Percentiles rank a stretch among this genome's conserved stretches.
These are phyloP conservation scores for Collybia sordida DNA, from an alignment of 768 basidiomycete genomes.

Conservation along the genomic window DNA sequence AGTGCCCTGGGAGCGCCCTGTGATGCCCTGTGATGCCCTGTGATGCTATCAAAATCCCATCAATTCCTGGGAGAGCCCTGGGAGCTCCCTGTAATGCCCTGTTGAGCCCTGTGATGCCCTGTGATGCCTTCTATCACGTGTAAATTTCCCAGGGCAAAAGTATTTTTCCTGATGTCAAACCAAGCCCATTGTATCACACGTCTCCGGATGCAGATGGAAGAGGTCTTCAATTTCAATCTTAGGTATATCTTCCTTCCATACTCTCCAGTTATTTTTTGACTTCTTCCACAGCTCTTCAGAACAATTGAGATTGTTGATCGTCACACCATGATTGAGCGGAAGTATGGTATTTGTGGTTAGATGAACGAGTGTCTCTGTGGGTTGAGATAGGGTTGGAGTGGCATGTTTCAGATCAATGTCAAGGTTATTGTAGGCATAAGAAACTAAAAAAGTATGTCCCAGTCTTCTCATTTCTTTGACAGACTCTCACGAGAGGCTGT, in stretches of 20 bases:
- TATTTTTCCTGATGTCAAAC: no score
- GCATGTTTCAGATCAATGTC: slow-evolving; percentile 33
- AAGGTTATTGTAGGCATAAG: slow-evolving; percentile 42
- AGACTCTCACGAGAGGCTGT: slow-evolving; percentile 23
- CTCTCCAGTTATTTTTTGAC: slow-evolving; percentile 16
- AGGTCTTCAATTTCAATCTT: not conserved
- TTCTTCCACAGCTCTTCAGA: slow-evolving; percentile 26
- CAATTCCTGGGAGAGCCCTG: no score
- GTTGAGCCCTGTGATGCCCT: no score
- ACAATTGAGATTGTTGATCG: slow-evolving; percentile 21
- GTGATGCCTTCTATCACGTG: no score
- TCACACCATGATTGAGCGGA: slow-evolving; percentile 17
- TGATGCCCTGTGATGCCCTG: no score
- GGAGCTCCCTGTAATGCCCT: no score
- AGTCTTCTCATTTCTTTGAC: slow-evolving; percentile 11
- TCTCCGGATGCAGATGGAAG: not conserved
- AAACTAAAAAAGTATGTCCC: slow-evolving; percentile 20
- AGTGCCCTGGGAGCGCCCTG: no score
- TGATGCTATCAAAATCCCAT: no score
- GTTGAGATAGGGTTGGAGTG: slow-evolving; percentile 28
- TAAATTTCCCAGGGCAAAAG: no score
- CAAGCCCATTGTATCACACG: no score
- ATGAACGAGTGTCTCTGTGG: slow-evolving; percentile 23
- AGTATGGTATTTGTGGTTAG: slow-evolving; percentile 26
- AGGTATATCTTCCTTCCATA: not conserved